Evolutionary conservation across 1,284 basidiomycete genomes (phyloP).

Genomic region (Cutaneotrichosporon sp.): DNA sequence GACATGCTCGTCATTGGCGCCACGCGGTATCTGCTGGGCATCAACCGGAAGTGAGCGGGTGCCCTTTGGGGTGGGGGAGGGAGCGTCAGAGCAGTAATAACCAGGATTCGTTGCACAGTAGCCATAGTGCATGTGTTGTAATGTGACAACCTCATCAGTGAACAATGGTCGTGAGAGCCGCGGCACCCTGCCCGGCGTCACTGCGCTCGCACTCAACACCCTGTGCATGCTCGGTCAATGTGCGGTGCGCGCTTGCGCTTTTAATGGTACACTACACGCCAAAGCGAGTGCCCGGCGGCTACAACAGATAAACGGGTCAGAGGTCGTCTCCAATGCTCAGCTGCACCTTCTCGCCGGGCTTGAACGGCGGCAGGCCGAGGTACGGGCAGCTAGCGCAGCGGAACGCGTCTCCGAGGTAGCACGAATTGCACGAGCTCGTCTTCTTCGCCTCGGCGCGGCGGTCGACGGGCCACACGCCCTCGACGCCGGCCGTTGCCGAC

Average conservation of each 20-base stretch:
- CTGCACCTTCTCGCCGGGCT: constrained; percentile 96
- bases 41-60: constrained; percentile 2
- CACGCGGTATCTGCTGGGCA: neutral
- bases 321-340: constrained; percentile 78
- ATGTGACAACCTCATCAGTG: neutral
- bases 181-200: too few relatives aligned
- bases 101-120: neutral
- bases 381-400: constrained; percentile 95
- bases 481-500: constrained; percentile 44
- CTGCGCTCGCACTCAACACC: too few relatives aligned
- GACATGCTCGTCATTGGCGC: neutral
- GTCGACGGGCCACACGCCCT: constrained; percentile 56
- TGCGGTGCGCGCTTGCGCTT: constrained; percentile 1
- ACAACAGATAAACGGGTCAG: constrained; percentile 42
- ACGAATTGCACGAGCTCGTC: constrained; percentile 96
- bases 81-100: neutral
- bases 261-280: constrained; percentile 8
- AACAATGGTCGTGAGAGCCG: too few relatives aligned
- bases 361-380: constrained; percentile 92
- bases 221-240: neutral
- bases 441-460: constrained; percentile 65
- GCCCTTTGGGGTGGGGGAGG: neutral
- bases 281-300: neutral
- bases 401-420: constrained; percentile 97
- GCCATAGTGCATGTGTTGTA: neutral